Percentiles rank a stretch among this genome's conserved stretches.
These are phyloP conservation scores for Colletotrichum cuscutae DNA, from an alignment of 2,329 filamentous ascomycete species.

Conservation along the genomic window DNA sequence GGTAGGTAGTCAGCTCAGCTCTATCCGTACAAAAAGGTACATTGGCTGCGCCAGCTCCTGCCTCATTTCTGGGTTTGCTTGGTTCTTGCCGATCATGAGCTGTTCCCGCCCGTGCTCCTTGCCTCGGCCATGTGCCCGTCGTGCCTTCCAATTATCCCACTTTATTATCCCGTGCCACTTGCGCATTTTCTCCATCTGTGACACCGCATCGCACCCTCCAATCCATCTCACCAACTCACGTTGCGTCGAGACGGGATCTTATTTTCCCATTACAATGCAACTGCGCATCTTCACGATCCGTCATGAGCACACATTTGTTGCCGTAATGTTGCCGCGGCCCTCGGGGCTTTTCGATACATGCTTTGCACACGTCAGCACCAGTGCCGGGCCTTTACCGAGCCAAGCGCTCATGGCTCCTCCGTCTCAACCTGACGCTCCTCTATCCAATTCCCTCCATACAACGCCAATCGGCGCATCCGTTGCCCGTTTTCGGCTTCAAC, in stretches of 20 bases:
- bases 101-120: background rate
- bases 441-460: background rate
- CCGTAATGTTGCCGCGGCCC: background rate
- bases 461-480: conserved; percentile 7
- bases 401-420: too few relatives aligned
- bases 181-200: background rate
- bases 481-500: background rate
- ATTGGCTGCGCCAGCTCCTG: background rate
- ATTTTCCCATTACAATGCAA: background rate
- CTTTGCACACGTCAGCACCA: background rate
- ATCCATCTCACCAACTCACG: background rate
- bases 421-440: too few relatives aligned
- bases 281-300: background rate
- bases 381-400: background rate
- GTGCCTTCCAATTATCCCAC: background rate
- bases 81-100: background rate
- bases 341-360: background rate
- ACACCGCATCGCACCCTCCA: background rate
- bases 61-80: background rate
- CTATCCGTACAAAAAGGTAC: background rate
- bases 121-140: background rate
- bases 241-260: background rate
- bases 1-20: background rate
- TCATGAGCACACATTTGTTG: background rate
- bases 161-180: background rate